These are phyloP conservation scores for Rhodotorula paludigena DNA, from an alignment of 768 basidiomycete genomes.

Conservation along the genomic window DNA sequence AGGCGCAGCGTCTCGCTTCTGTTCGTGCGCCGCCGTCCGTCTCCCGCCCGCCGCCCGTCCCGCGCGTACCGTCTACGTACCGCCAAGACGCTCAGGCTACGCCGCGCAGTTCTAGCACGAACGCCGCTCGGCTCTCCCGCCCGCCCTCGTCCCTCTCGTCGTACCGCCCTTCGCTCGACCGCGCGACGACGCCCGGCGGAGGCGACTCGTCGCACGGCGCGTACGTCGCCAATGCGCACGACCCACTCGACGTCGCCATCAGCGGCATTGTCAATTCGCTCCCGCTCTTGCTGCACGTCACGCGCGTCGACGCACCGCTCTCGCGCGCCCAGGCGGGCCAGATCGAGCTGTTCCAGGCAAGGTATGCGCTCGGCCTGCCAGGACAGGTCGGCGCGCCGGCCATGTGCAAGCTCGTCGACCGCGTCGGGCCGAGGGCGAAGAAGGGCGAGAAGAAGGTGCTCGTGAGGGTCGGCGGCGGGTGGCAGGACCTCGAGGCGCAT, in stretches of 20 bases:
- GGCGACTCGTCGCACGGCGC: not conserved
- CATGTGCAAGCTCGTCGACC: constrained; percentile 71
- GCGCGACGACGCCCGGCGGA: not conserved
- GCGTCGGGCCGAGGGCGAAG: constrained; percentile 56
- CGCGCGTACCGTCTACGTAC: constrained; percentile 10
- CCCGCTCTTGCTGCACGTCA: constrained; percentile 59
- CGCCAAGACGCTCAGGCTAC: not conserved
- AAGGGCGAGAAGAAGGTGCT: constrained; percentile 73
- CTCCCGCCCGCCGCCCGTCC: constrained; percentile 15
- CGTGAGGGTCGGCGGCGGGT: constrained; percentile 72
- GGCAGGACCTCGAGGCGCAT: constrained; percentile 29
- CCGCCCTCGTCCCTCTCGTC: not conserved
- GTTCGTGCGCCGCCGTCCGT: constrained; percentile 14
- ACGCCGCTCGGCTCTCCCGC: not conserved
- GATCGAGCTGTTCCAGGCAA: constrained; percentile 68
- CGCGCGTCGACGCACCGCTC: constrained; percentile 74
- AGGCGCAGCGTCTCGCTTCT: constrained; percentile 51
- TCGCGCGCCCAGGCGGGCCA: constrained; percentile 56
- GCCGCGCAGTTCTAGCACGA: not conserved
- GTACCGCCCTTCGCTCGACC: not conserved
- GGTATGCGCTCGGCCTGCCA: constrained; percentile 61
- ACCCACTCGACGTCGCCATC: constrained; percentile 78
- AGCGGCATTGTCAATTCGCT: constrained; percentile 72
- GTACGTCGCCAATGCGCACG: constrained; percentile 54
- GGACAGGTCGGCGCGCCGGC: too few species aligned